Conservation (phyloP, 176 grass and related monocot genomes). For the Calamus simplicifolius region DNA sequence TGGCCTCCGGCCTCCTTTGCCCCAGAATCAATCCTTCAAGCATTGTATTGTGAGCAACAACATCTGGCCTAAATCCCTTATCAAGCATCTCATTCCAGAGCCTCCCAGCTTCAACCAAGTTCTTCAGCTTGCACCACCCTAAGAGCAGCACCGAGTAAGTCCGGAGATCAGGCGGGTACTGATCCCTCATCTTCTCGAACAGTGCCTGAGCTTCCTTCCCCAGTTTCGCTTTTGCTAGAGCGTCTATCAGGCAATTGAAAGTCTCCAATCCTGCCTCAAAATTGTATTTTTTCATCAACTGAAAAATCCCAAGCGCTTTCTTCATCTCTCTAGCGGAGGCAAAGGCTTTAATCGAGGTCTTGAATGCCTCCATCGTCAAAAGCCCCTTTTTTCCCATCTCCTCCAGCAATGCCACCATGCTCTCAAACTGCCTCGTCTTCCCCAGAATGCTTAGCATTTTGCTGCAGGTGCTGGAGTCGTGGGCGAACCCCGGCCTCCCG, state of each 20-base stretch:
- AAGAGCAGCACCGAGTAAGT: slow-evolving; percentile 59
- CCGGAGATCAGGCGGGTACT: slow-evolving; percentile 40
- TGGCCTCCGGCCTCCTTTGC: slow-evolving; percentile 55
- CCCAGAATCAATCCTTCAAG: slow-evolving; percentile 64
- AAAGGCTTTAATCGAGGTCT: slow-evolving; percentile 58
- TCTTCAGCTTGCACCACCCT: slow-evolving; percentile 70
- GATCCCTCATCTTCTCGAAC: slow-evolving; percentile 55
- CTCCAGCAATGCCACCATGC: slow-evolving; percentile 50
- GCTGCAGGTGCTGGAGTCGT: slow-evolving; percentile 43
- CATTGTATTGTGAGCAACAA: slow-evolving; percentile 74
- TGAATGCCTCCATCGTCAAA: slow-evolving; percentile 75
- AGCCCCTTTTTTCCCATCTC: slow-evolving; percentile 56
- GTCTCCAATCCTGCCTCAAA: slow-evolving; percentile 63
- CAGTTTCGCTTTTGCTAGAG: slow-evolving; percentile 46
- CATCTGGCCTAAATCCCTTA: slow-evolving; percentile 55
- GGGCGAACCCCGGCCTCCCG: slow-evolving; percentile 1
- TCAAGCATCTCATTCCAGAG: slow-evolving; percentile 93
- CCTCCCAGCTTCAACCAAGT: slow-evolving; percentile 57
- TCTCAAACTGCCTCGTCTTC: slow-evolving; percentile 67
- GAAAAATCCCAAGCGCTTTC: slow-evolving; percentile 66
- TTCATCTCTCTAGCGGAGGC: slow-evolving; percentile 47
- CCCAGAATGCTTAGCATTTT: slow-evolving; percentile 65
- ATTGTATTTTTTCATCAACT: slow-evolving; percentile 51
- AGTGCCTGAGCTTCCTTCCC: slow-evolving; percentile 64
- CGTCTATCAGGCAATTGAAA: slow-evolving; percentile 71